Base-by-base conservation (phyloP, 305 asterid genomes). In the Coffea humblotiana region DNA sequence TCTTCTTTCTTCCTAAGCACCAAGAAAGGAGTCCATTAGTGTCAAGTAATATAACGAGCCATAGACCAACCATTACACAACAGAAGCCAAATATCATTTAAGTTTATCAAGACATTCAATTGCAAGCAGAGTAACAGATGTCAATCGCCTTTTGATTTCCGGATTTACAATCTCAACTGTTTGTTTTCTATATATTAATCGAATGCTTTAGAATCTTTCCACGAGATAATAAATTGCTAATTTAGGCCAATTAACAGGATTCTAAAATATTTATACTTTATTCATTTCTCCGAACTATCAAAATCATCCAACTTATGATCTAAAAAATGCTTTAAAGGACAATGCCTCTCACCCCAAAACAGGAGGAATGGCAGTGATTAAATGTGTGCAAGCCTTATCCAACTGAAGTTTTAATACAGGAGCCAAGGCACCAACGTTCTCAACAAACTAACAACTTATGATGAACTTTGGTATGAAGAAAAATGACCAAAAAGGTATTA, bases 101-200 rank as follows among this genome's bases (percentile, higher is more conserved):
- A 18, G 43, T 12, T 32, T 1, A 18, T 23, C 21, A 15, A 37
- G 19, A 48, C 71, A 66, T 37, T n/a, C 27, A 68, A 68, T 21
- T 7, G 68, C 32, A 32, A 63, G 68, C 68, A 63, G 16, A 63
- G n/a, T 16, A 68, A 68, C 51, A 68, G 51, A 47, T 68, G 21
- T 23, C 21, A 40, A 37, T 68, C 8, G 18, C 72, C 49, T 16
- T 68, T 68, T 6, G 35, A 63, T 63, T 63, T 63, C 25, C 49
- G 2, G 51, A 71, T 71, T 54, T 29, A 71, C 75, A 71, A 71
- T 32, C 77, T 74, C 77, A 32, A 35, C 19, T 23, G 67, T 16
- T 61, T 8, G 47, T 73, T 52, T 21, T 27, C 13, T 2, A 73
- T 47, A 14, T 12, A 43, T 6, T 29, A 3, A 32, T 6, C 21